A percentile compares a stretch with the other conserved stretches of the same genome.
Evolutionary conservation across 179 eudicot species (phyloP).

Genomic region (Spinacia oleracea): DNA sequence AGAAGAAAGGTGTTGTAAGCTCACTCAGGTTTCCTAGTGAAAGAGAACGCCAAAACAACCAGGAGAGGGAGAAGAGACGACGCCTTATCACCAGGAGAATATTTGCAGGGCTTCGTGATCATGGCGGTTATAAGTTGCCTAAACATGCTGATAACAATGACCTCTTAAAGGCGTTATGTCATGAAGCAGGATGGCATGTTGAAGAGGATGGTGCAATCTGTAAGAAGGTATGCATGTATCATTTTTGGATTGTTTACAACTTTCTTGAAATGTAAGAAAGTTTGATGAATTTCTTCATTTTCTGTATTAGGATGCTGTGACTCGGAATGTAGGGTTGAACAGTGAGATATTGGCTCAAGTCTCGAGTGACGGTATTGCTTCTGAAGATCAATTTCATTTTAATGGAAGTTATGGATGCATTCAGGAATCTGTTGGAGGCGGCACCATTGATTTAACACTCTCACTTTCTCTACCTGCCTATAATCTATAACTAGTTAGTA

Average conservation of each 20-base stretch:
- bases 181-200: conserved; percentile 75
- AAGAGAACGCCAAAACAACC: conserved; percentile 57
- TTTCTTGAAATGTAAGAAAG: neutral
- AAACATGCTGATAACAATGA: conserved; percentile 63
- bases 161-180: conserved; percentile 58
- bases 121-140: conserved; percentile 55
- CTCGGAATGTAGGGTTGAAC: neutral
- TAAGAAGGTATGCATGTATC: conserved; percentile 42
- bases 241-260: neutral
- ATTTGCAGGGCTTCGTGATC: conserved; percentile 52
- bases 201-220: conserved; percentile 55
- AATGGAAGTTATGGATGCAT: conserved; percentile 17
- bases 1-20: conserved; percentile 42
- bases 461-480: conserved; percentile 33
- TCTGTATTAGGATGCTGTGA: conserved; percentile 14
- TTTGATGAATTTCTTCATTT: neutral
- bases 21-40: conserved; percentile 57
- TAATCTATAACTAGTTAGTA: too few relatives aligned
- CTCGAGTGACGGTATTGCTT: conserved; percentile 9
- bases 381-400: conserved; percentile 4
- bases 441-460: conserved; percentile 24
- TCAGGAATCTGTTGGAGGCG: conserved; percentile 18
- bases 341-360: conserved; percentile 10
- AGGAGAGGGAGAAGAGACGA: conserved; percentile 52
- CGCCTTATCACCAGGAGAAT: conserved; percentile 47